Base-by-base conservation (phyloP, 148 eudicot species). In the Linanthus parryae region DNA sequence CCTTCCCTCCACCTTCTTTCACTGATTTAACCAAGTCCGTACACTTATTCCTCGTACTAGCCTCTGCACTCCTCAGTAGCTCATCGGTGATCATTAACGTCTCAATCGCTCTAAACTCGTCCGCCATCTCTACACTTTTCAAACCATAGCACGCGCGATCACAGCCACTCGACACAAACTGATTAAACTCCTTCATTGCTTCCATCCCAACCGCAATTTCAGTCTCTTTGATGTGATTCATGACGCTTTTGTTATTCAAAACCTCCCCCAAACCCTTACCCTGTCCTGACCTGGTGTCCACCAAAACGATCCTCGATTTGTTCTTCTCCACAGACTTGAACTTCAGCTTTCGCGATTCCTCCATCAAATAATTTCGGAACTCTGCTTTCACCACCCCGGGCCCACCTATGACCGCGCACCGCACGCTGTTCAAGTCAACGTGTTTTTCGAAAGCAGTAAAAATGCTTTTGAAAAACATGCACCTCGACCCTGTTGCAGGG, bases 41-140 rank as follows among this genome's bases (percentile, higher is more conserved):
- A n/a, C 22, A 56, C 41, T 43, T 56, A 14, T 31, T 43, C 29
- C 60, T 56, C 60, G 44, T 4, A 15, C 10, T 40, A 24, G 18
- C 12, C 12, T 56, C 60, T 31, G 26, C 36, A 13, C 41, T 41
- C 40, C 41, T 56, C 20, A 18, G 44, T 1, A 56, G 22, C 20
- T 56, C 60, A 30, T 56, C 50, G 6, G 60, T 56, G 15, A 56
- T 56, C 60, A 56, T 29, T 25, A 56, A 31, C 2, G 50, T 56
- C 13, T 56, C 50, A 0, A 56, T 44, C 1, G 60, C 60, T 3
- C 50, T 44, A 49, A 56, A 12, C 36, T 27, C 60, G 2, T 42
- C 5, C 1, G 60, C 60, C 20, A 0, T 21, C 29, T 56, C 50
- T 3, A 56, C 50, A 29, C 60, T 56, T 50, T 31, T 56, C 19